A percentile compares a stretch with the other conserved stretches of the same genome.
Conservation (phyloP, 495 filamentous ascomycete species). For the Penicillium turbatum region DNA sequence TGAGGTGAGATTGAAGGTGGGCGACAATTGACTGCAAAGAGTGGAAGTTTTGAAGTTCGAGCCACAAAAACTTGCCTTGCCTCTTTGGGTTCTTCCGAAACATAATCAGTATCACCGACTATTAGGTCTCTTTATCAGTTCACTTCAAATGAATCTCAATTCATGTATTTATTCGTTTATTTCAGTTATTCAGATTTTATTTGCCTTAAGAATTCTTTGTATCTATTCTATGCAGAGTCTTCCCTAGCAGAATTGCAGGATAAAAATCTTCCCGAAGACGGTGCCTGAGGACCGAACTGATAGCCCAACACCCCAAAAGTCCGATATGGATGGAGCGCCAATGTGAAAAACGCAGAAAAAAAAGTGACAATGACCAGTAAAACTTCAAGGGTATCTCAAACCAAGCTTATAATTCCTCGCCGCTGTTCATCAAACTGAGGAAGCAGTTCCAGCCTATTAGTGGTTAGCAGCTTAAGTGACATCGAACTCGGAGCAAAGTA, state of each 20-base stretch:
- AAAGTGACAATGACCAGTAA: not conserved
- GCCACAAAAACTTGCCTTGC: constrained; percentile 36
- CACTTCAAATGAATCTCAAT: not conserved
- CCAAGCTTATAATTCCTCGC: constrained; percentile 24
- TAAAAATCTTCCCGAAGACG: constrained; percentile 5
- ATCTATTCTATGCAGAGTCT: not conserved
- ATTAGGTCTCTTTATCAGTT: not conserved
- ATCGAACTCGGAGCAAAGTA: constrained; percentile 3
- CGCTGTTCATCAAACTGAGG: constrained; percentile 76
- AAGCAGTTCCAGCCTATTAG: constrained; percentile 91
- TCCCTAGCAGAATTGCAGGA: not conserved
- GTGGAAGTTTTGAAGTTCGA: constrained; percentile 40
- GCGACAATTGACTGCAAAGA: constrained; percentile 16
- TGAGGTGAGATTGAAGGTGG: constrained; percentile 11
- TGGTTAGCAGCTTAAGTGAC: constrained; percentile 16
- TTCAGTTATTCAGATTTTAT: not conserved
- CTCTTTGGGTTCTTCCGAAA: constrained; percentile 33
- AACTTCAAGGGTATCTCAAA: constrained; percentile 9
- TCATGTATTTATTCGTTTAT: not conserved
- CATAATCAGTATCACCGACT: constrained; percentile 5
- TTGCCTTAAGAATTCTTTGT: not conserved
- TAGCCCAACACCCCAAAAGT: constrained; percentile 3
- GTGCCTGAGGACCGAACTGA: constrained; percentile 6
- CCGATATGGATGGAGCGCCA: constrained; percentile 12
- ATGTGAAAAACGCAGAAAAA: constrained; percentile 23